Evolutionary conservation across 1,139 yeast species (phyloP), one percentile per base, ranked within the genome.

Genomic region (Scheffersomyces stambukii): DNA sequence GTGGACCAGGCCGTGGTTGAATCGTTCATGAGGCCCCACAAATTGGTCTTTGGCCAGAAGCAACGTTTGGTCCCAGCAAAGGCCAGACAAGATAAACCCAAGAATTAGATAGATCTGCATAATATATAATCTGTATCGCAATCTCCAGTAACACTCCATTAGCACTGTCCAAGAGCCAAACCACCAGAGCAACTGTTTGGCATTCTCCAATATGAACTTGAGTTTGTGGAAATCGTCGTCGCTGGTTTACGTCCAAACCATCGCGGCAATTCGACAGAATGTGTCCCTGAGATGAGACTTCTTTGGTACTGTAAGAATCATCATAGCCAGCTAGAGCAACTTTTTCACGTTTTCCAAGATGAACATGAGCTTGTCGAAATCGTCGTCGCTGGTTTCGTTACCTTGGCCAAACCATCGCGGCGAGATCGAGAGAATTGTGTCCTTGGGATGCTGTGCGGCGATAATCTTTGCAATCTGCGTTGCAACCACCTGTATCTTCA

Each of bases 11-110:
- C 64, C n/a, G 59, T 64, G n/a, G 65, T 88, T 31, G 75, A 74
- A 30, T 54, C 70, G 37, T 93, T 80, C 56, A 91, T 86, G 91
- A 78, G 75, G 48, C 86, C 95, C 24, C 94, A 93, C 49, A 76
- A 80, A 54, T 74, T 88, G 50, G 75, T 75, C 28, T 79, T 76
- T 68, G 95, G 95, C 17, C 55, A 69, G 33, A 70, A 73, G 50
- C 81, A 80, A 56, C 76, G 94, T 62, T 55, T 67, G 31, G 91
- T 83, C 25, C 78, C 89, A 11, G 70, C 68, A 9, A 82, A 80
- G 57, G 70, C 63, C 38, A 76, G 75, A 53, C 71, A 60, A 41
- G 31, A 39, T 31, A 49, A 36, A 21, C 13, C 27, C 8, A 32
- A 50, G 43, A 37, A 38, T 46, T 53, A 45, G 35, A 35, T 30